Base-by-base conservation (phyloP, 441 rosid genomes). In the Jatropha multifida region DNA sequence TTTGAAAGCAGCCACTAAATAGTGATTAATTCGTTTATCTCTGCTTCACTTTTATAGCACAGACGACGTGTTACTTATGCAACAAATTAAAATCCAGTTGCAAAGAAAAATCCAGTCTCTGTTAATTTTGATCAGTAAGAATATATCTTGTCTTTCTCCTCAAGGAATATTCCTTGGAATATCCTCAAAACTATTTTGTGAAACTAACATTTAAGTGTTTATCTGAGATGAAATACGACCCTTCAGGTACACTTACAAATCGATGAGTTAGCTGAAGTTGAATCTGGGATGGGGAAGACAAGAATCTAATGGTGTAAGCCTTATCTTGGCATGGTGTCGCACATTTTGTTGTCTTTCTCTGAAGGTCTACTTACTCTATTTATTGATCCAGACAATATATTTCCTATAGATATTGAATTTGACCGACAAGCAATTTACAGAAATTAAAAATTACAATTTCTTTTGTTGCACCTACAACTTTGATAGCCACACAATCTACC, bases 321-420 rank as follows among this genome's bases (percentile, higher is more conserved):
- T 52, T 13, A 46, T 72, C 26, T 60, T 8, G n/a, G 17, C 12
- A 49, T 60, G 67, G 56, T 27, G 58, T 49, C 48, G 49, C 61
- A 62, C 76, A 62, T 27, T 73, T 72, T 70, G 14, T 27, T 46
- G 68, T 61, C 48, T 44, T 42, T 72, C 40, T 27, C 14, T 23
- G 44, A 46, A 27, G n/a, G 26, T 61, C 46, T 18, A 17, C 15
- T 27, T 5, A 9, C 51, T 60, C 55, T 42, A 14, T 40, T 40
- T 54, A 51, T 56, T 56, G 58, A 58, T 41, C 12, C 37, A 27
- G n/a, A 41, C 65, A 71, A 27, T 46, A 46, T 44, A 32, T 44
- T 27, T 60, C 18, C 27, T 60, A 7, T 26, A 38, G 49, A 18
- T 40, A 63, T 42, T 70, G 73, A 52, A 48, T 49, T 27, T 23